Percentiles rank a stretch among this genome's conserved stretches.
phyloP scores from a whole-genome alignment of 106 monocot species.

The Iris macrosiphon region DNA sequence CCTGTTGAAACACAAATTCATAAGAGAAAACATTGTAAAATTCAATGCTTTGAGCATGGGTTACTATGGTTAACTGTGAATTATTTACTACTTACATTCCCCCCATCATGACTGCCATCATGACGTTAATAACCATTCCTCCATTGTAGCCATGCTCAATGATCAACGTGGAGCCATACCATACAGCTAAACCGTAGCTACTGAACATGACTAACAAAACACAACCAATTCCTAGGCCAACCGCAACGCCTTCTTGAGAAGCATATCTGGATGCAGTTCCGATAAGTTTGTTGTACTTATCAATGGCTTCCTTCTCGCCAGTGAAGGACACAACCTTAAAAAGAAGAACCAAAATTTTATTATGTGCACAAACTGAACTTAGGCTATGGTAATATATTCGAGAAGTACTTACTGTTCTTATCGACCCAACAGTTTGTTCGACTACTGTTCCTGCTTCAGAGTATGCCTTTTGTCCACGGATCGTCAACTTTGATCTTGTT shows the following conservation, averaged over 20 bases:
- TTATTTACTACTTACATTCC: constrained; percentile 53
- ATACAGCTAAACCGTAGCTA: constrained; percentile 54
- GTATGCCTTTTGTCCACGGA: constrained; percentile 42
- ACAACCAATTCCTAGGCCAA: constrained; percentile 36
- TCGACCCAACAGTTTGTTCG: constrained; percentile 66
- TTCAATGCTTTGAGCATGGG: too few relatives aligned
- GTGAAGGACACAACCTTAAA: constrained; percentile 47
- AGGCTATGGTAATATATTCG: too few relatives aligned
- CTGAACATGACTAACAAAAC: constrained; percentile 34
- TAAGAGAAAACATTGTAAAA: too few relatives aligned
- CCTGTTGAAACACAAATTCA: constrained; percentile 37
- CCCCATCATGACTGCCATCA: constrained; percentile 50
- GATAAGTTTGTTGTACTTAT: constrained; percentile 25
- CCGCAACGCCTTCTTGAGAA: constrained; percentile 32
- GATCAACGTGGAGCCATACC: constrained; percentile 67
- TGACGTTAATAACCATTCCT: constrained; percentile 53
- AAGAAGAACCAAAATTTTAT: too few relatives aligned
- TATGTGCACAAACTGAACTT: too few relatives aligned
- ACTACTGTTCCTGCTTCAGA: constrained; percentile 51
- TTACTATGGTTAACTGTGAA: too few relatives aligned
- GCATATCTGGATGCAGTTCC: constrained; percentile 26
- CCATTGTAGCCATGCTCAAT: constrained; percentile 64
- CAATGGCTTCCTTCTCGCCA: constrained; percentile 40
- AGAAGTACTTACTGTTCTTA: constrained; percentile 56
- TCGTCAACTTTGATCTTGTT: constrained; percentile 28